A percentile compares a stretch with the other conserved stretches of the same genome.
phyloP scores from a whole-genome alignment of 179 eudicot species.

The Heliamphora pulchella region DNA sequence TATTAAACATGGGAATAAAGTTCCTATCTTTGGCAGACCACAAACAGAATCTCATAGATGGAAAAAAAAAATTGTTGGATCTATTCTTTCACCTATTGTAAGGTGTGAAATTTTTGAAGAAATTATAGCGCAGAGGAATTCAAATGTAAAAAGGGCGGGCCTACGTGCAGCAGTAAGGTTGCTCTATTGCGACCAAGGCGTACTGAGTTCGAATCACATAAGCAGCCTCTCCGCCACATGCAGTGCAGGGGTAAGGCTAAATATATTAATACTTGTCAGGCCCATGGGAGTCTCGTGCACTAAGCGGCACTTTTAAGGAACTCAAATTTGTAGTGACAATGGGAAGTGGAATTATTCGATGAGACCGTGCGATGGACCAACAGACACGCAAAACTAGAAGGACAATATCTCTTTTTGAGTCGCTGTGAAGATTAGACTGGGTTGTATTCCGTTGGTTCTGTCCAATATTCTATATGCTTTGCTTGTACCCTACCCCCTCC shows the following conservation, averaged over 20 bases:
- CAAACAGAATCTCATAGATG: constrained; percentile 37
- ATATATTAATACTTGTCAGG: too few relatives aligned
- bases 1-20: constrained; percentile 53
- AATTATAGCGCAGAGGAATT: constrained; percentile 30
- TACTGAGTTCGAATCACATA: too few relatives aligned
- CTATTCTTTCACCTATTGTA: constrained; percentile 58
- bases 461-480: constrained; percentile 60
- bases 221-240: too few relatives aligned
- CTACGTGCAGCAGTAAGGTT: too few relatives aligned
- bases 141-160: too few relatives aligned
- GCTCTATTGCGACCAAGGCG: too few relatives aligned
- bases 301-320: too few relatives aligned
- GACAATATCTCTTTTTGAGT: constrained; percentile 41
- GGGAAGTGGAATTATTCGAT: constrained; percentile 20
- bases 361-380: constrained; percentile 17
- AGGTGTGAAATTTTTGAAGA: constrained; percentile 42
- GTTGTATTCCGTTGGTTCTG: constrained; percentile 36
- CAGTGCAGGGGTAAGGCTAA: too few relatives aligned
- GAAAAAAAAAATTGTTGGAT: constrained; percentile 41
- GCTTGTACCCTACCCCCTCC: constrained; percentile 22
- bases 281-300: too few relatives aligned
- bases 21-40: constrained; percentile 48
- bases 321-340: constrained; percentile 21
- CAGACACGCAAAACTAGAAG: constrained; percentile 29
- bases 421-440: constrained; percentile 36